Conservation (phyloP, 1,139 yeast genomes). For the Yamadazyma pseudoaaseri region DNA sequence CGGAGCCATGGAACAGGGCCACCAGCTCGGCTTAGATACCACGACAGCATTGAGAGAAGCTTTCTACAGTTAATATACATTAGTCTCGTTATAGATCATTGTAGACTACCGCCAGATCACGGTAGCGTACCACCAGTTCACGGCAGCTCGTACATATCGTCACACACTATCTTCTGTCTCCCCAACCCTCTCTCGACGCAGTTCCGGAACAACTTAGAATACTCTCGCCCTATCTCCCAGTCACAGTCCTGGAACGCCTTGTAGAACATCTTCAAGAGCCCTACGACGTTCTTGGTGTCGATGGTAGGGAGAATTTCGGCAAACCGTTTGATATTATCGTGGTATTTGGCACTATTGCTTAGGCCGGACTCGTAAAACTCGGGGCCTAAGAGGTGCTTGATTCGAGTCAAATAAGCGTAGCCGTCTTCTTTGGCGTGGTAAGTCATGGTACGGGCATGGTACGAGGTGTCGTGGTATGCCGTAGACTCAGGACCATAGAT, state of each 20-base stretch:
- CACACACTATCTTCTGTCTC: slow-evolving; percentile 39
- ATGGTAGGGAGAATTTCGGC: slow-evolving; percentile 16
- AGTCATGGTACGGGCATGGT: too few relatives aligned
- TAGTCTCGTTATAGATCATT: neutral
- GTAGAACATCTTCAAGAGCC: slow-evolving; percentile 46
- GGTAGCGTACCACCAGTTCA: neutral
- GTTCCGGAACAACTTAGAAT: slow-evolving; percentile 48
- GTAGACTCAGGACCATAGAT: slow-evolving; percentile 55
- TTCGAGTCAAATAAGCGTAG: slow-evolving; percentile 32
- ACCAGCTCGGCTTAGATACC: slow-evolving; percentile 30
- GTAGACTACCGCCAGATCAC: neutral
- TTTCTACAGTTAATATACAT: slow-evolving; percentile 8
- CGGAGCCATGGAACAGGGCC: slow-evolving; percentile 39
- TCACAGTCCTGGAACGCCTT: slow-evolving; percentile 37
- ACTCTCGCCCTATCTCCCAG: slow-evolving; percentile 58
- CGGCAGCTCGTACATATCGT: slow-evolving; percentile 45
- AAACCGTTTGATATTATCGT: slow-evolving; percentile 14
- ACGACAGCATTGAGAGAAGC: slow-evolving; percentile 25
- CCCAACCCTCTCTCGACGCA: slow-evolving; percentile 56
- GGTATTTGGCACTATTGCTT: slow-evolving; percentile 11
- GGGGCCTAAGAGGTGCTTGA: slow-evolving; percentile 28
- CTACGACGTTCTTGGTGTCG: slow-evolving; percentile 37
- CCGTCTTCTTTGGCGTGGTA: slow-evolving; percentile 34
- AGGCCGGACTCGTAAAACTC: slow-evolving; percentile 4
- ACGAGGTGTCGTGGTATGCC: too few relatives aligned